phyloP scores from a whole-genome alignment of 129 eudicot species.

The Solidago caesia region DNA sequence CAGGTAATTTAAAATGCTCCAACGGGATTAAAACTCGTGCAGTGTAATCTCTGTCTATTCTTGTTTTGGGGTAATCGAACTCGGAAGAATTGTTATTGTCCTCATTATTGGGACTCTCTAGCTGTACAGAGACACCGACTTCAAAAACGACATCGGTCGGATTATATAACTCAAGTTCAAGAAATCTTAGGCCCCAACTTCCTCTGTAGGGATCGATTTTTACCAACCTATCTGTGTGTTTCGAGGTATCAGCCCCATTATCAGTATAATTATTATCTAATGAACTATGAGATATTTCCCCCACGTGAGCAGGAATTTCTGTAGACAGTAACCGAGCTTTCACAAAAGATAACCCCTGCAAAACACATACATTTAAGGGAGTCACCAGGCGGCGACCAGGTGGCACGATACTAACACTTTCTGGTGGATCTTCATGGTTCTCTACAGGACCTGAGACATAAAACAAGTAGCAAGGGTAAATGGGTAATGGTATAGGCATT shows the following conservation, averaged over 20 bases:
- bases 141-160: constrained; percentile 94
- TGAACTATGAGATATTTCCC: constrained; percentile 45
- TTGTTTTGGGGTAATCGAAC: constrained; percentile 73
- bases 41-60: constrained; percentile 88
- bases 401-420: constrained; percentile 43
- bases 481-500: background rate
- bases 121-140: constrained; percentile 76
- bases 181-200: constrained; percentile 95
- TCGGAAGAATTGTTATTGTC: constrained; percentile 40
- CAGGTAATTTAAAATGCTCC: constrained; percentile 89
- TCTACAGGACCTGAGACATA: constrained; percentile 50
- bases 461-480: constrained; percentile 5
- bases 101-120: constrained; percentile 43
- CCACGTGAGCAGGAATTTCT: constrained; percentile 94
- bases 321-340: constrained; percentile 87
- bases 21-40: constrained; percentile 90
- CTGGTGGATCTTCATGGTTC: constrained; percentile 42
- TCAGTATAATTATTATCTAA: constrained; percentile 22
- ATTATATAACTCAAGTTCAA: constrained; percentile 87
- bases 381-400: constrained; percentile 87
- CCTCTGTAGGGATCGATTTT: constrained; percentile 97
- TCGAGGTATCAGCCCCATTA: constrained; percentile 23
- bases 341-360: constrained; percentile 84
- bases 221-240: constrained; percentile 55
- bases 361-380: constrained; percentile 82